Base-by-base conservation (phyloP, 2,329 filamentous ascomycete genomes). In the Colletotrichum sp. region DNA sequence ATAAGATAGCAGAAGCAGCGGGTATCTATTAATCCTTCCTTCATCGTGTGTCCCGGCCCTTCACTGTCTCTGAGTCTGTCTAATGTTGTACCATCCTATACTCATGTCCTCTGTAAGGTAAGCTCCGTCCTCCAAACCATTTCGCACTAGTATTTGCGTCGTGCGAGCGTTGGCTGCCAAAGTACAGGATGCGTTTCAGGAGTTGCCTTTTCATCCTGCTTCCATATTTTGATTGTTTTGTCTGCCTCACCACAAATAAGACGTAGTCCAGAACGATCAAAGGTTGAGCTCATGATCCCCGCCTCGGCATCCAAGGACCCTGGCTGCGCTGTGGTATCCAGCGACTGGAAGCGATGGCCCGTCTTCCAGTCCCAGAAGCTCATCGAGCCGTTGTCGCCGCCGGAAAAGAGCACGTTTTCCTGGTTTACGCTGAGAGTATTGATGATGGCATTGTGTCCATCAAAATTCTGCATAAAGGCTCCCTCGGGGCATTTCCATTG, bases 331-430 rank as follows among this genome's bases (percentile, higher is more conserved):
- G 95, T 95, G 5, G 95, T 98, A 80, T 99, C 96, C 14, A 96
- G 90, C 10, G 92, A 91, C 85, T 99, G 97, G 87, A 97, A 99
- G 64, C 94, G 91, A 83, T 99, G 92, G 1, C 98, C 97, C 1
- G 96, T 95, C 87, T 99, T 99, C 97, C 97, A 99, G 84, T 99
- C 98, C 95, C 96, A 99, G 88, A 99, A 99, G 79, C 93, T 95
- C 89, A 99, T 97, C 43, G 95, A 98, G 55, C 98, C 97, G 80
- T 99, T 98, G 82, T 99, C 97, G 63, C 86, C 96, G 72, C 97
- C 97, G 4, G 96, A 97, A 85, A 99, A 98, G 75, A 99, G 86
- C 18, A 99, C 95, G 81, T 98, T 97, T 83, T 98, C 95, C 81
- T 98, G 95, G 84, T 99, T 99, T 36, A 97, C 96, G 59, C 95